A percentile compares a stretch with the other conserved stretches of the same genome.
These are phyloP conservation scores for Suhomyces terraborum DNA, from an alignment of 1,139 yeast genomes.

Conservation along the genomic window DNA sequence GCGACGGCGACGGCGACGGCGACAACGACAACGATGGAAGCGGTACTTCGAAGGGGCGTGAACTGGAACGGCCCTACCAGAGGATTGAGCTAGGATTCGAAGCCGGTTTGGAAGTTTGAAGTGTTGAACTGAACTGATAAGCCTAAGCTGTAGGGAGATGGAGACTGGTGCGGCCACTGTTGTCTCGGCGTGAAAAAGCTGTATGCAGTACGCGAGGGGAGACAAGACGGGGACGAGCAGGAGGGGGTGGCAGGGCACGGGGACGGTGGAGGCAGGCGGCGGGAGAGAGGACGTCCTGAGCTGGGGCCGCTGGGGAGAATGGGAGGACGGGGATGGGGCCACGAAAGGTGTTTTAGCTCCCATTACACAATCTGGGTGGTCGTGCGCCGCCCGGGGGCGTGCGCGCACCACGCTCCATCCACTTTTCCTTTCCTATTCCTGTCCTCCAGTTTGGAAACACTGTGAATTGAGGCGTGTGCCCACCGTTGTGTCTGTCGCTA, in stretches of 20 bases:
- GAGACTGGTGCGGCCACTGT: constrained; percentile 13
- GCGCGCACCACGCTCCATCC: too few species aligned
- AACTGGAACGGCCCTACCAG: not conserved
- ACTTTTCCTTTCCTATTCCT: too few species aligned
- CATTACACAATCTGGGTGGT: too few species aligned
- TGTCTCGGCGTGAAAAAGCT: constrained; percentile 12
- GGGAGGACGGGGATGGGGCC: not conserved
- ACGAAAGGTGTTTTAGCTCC: too few species aligned
- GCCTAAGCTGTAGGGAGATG: constrained; percentile 9
- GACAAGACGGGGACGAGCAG: too few species aligned
- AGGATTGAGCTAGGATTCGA: constrained; percentile 1
- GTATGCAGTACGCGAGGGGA: constrained; percentile 8
- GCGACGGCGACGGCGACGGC: not conserved
- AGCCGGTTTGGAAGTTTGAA: not conserved
- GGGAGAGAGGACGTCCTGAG: too few species aligned
- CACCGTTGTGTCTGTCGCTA: not conserved
- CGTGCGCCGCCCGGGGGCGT: too few species aligned
- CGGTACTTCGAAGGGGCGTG: not conserved
- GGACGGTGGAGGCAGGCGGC: not conserved
- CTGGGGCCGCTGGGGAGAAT: too few species aligned
- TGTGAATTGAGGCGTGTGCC: not conserved
- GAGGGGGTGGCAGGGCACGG: constrained; percentile 1
- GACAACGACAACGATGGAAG: not conserved
- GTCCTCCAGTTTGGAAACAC: too few species aligned
- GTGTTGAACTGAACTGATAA: constrained; percentile 9